Evolutionary conservation across 805 yeast species (phyloP).

Genomic region (Saturnispora halmiae): DNA sequence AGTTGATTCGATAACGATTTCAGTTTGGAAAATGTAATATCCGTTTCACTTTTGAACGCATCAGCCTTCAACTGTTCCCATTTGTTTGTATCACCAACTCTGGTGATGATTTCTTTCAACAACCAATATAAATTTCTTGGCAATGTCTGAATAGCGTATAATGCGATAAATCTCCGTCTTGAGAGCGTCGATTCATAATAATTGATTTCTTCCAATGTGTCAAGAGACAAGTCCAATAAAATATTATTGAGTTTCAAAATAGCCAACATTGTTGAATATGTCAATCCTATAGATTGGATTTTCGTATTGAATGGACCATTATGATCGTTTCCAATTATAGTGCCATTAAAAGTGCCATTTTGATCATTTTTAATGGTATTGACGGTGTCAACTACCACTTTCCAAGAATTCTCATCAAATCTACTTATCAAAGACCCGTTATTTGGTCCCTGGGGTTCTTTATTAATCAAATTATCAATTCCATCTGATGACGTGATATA

Average conservation of each 20-base stretch:
- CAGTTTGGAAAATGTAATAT: background rate
- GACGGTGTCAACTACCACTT: background rate
- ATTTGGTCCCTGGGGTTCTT: background rate
- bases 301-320: background rate
- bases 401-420: background rate
- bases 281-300: conserved; percentile 1
- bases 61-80: conserved; percentile 11
- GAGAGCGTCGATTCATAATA: conserved; percentile 38
- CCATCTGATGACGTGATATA: background rate
- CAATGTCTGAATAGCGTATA: conserved; percentile 35
- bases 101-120: background rate
- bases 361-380: background rate
- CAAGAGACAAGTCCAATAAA: conserved; percentile 34
- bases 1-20: conserved; percentile 19
- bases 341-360: too few species aligned
- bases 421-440: background rate
- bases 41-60: background rate
- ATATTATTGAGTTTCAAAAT: conserved; percentile 16
- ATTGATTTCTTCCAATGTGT: conserved; percentile 34
- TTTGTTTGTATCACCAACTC: conserved; percentile 12
- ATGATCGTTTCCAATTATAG: too few species aligned
- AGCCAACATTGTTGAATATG: conserved; percentile 1
- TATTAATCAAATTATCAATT: background rate
- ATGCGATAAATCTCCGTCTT: conserved; percentile 20
- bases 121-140: conserved; percentile 22